Evolutionary conservation across 108 stramenopile genomes (phyloP).

Genomic region (Asterionellopsis glacialis): DNA sequence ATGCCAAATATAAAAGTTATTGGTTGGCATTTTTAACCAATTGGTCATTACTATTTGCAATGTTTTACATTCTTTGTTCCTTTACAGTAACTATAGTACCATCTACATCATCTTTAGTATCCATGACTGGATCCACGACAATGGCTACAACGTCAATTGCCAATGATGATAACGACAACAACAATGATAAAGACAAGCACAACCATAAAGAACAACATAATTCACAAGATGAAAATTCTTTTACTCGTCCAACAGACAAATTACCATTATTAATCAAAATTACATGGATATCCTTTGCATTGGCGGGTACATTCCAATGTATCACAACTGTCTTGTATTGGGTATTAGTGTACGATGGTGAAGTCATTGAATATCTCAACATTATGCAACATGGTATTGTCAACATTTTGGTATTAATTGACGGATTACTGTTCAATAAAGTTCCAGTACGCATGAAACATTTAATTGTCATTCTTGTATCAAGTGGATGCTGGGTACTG

Average conservation of each 20-base stretch:
- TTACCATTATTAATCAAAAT: not conserved
- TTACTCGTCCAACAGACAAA: too few relatives aligned
- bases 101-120: too few relatives aligned
- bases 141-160: too few relatives aligned
- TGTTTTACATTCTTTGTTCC: not conserved
- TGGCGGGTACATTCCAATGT: not conserved
- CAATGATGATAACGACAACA: too few relatives aligned
- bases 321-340: not conserved
- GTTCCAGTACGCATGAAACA: constrained; percentile 6
- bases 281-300: not conserved
- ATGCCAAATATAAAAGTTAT: not conserved
- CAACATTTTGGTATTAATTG: not conserved
- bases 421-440: constrained; percentile 3
- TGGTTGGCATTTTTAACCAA: constrained; percentile 4
- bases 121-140: too few relatives aligned
- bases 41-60: not conserved
- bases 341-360: not conserved
- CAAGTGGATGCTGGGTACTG: not conserved
- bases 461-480: not conserved
- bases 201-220: too few relatives aligned
- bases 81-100: not conserved
- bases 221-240: too few relatives aligned
- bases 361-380: not conserved
- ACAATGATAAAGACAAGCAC: too few relatives aligned
- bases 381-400: constrained; percentile 2